Conservation (phyloP, 768 basidiomycete genomes). For the Termitomyces titanicus region DNA sequence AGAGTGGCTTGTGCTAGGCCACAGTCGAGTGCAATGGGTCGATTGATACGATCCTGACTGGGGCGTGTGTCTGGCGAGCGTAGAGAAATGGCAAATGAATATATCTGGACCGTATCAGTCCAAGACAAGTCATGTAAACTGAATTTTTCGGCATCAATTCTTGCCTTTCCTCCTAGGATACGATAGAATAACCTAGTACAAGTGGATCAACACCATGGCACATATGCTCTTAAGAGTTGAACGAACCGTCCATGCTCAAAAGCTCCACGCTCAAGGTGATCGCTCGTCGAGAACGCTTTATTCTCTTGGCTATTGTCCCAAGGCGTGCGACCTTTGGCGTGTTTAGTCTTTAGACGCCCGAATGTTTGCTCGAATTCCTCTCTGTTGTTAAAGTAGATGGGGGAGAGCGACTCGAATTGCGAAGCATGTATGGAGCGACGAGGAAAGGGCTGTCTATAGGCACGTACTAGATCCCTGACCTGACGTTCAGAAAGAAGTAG, state of each 20-base stretch:
- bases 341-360: constrained; percentile 32
- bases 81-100: constrained; percentile 33
- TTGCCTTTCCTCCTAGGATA: constrained; percentile 20
- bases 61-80: constrained; percentile 31
- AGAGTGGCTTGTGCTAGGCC: constrained; percentile 39
- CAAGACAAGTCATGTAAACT: constrained; percentile 27
- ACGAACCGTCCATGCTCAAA: constrained; percentile 49
- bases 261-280: constrained; percentile 28
- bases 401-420: constrained; percentile 44
- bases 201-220: not conserved
- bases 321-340: constrained; percentile 26
- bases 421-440: constrained; percentile 10
- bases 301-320: constrained; percentile 44
- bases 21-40: constrained; percentile 32
- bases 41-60: constrained; percentile 22
- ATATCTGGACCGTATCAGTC: constrained; percentile 26
- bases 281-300: constrained; percentile 25
- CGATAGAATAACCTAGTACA: constrained; percentile 26
- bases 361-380: constrained; percentile 36
- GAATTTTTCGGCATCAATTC: constrained; percentile 24
- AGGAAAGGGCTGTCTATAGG: constrained; percentile 12
- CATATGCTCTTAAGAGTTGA: not conserved
- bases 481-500: constrained; percentile 37
- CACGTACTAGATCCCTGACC: constrained; percentile 17
- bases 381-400: constrained; percentile 34